These are phyloP conservation scores for Debaryomyces maramus DNA, from an alignment of 805 yeast species.

Conservation along the genomic window DNA sequence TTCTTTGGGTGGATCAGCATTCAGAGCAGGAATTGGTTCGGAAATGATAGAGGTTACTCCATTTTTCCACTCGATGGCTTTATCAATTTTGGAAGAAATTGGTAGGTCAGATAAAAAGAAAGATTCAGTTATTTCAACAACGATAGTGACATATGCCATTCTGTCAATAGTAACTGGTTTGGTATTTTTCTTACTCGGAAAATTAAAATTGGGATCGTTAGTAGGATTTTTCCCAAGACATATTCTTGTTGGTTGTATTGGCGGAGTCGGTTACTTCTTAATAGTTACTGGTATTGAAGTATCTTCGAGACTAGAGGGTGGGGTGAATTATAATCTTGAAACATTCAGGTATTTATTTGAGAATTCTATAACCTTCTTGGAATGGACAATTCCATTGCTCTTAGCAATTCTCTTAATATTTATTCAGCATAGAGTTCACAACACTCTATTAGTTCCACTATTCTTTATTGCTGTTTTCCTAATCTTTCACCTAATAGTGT, in stretches of 20 bases:
- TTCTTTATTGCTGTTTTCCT: constrained; percentile 73
- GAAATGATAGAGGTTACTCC: constrained; percentile 99
- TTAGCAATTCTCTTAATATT: constrained; percentile 61
- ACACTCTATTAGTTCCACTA: constrained; percentile 76
- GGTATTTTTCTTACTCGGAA: constrained; percentile 76
- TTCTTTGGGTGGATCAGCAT: constrained; percentile 88
- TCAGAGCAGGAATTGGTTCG: constrained; percentile 89
- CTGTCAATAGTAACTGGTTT: constrained; percentile 86
- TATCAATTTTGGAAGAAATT: constrained; percentile 57
- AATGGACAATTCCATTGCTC: constrained; percentile 68
- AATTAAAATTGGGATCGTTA: constrained; percentile 73
- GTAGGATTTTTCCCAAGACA: constrained; percentile 97
- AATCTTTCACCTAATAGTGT: constrained; percentile 66
- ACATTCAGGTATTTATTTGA: constrained; percentile 56
- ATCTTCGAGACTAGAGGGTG: constrained; percentile 75
- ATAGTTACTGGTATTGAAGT: constrained; percentile 91
- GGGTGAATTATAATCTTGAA: constrained; percentile 59
- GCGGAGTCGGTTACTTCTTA: constrained; percentile 95
- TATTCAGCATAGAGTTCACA: constrained; percentile 54
- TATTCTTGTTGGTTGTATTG: constrained; percentile 94
- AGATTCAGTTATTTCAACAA: constrained; percentile 72
- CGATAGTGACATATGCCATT: constrained; percentile 79
- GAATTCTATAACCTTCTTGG: constrained; percentile 26
- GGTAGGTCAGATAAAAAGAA: constrained; percentile 46
- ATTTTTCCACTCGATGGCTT: constrained; percentile 94